Percentiles rank a stretch among this genome's conserved stretches.
phyloP scores from a whole-genome alignment of 2,329 filamentous ascomycete species.

The Fusarium tuaranense region DNA sequence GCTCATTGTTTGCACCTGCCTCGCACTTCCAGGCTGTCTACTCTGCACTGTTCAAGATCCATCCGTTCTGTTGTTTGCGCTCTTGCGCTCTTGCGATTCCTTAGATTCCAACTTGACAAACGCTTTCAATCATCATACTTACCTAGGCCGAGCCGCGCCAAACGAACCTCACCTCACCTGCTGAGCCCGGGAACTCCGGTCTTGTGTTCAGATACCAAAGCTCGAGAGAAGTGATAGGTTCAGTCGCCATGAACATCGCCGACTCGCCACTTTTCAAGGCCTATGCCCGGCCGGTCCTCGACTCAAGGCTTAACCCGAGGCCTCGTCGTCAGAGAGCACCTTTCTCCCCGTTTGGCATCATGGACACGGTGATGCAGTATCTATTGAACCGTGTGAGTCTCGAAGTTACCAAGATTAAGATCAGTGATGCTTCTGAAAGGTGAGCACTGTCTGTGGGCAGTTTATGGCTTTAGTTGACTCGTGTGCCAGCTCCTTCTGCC shows the following conservation, averaged over 20 bases:
- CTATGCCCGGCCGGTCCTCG: constrained; percentile 38
- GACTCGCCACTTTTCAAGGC: constrained; percentile 43
- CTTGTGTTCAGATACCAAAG: neutral
- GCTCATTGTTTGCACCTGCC: constrained; percentile 18
- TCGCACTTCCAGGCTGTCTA: neutral
- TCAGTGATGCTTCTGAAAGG: constrained; percentile 47
- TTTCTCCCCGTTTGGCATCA: constrained; percentile 25
- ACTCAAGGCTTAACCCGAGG: constrained; percentile 16
- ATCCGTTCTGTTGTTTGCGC: neutral
- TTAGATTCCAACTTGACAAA: neutral
- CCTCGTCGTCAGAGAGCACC: neutral
- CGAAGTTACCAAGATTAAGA: constrained; percentile 46
- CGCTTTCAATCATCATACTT: neutral
- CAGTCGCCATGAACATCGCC: constrained; percentile 38
- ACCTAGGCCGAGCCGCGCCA: neutral
- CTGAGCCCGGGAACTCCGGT: neutral
- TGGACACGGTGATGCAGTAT: constrained; percentile 46
- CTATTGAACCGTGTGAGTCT: constrained; percentile 45
- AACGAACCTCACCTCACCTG: neutral
- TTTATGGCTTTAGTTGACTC: neutral
- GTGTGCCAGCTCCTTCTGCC: constrained; percentile 44
- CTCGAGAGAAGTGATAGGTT: neutral
- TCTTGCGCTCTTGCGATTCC: neutral
- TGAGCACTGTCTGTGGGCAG: constrained; percentile 25
- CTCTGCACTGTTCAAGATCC: neutral